Evolutionary conservation across 805 yeast genomes (phyloP), one percentile per base, ranked within the genome.

Genomic region (Yamadazyma paraphyllophila): DNA sequence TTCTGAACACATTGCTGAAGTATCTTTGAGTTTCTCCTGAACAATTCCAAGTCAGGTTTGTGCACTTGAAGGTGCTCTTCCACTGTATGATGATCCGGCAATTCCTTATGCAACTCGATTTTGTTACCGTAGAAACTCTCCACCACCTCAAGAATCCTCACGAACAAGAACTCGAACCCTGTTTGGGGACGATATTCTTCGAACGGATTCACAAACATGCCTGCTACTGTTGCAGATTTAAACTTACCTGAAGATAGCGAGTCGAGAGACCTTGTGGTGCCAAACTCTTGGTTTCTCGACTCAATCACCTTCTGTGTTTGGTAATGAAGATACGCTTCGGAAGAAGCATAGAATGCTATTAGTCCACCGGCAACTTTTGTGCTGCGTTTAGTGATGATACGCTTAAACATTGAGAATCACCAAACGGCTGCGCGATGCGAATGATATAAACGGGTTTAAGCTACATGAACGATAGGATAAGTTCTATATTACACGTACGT

Each of bases 181-280:
- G 97, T 89, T 64, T 91, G 97, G 6, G 89, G 85, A 42, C 97
- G 74, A 60, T 92, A 92, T 60, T 92, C 97, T 13, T 77, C 76
- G 61, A 92, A 92, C 2, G 98, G 98, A 57, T 92, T 92, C 47
- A 88, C 94, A 66, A 80, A 92, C 54, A 90, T 71, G 8, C 97
- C 97, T 14, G 78, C 76, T 1, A 88, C 62, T 1, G 63, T 63
- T 5, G 69, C 71, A n/a, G 72, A 66, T 42, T 50, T 58, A 56
- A 66, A 71, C 48, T 58, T 62, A n/a, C 24, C 24, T 20, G 24
- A 20, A 20, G 24, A 20, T 20, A 20, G 6, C 24, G 24, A 20
- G 24, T 20, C 24, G 24, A 20, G 24, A 20, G 24, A 20, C 24
- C 24, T 3, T 3, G 24, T 20, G 24, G 24, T 20, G 24, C 24